Percentiles rank a stretch among this genome's conserved stretches.
Evolutionary conservation across 805 yeast species (phyloP).

Genomic region (Metschnikowia shivogae): DNA sequence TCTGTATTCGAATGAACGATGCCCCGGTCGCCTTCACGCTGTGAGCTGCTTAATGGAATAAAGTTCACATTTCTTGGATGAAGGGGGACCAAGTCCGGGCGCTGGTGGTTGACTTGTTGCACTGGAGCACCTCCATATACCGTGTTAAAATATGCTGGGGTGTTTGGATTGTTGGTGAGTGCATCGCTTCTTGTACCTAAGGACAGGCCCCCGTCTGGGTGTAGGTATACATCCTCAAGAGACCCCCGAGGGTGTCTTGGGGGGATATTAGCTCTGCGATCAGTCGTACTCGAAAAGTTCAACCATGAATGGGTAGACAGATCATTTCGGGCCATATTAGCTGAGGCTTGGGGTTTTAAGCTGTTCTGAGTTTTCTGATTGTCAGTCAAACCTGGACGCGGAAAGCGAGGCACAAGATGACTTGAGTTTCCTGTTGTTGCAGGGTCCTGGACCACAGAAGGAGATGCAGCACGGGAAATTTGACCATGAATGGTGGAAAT

Average conservation of each 20-base stretch:
- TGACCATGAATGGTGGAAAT: conserved; percentile 10
- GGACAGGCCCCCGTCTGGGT: background rate
- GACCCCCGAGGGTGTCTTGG: background rate
- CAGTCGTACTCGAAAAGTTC: background rate
- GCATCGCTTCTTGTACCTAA: background rate
- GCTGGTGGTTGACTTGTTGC: background rate
- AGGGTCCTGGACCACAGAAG: background rate
- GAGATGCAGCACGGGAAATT: conserved; percentile 10
- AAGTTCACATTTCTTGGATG: background rate
- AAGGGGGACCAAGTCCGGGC: background rate
- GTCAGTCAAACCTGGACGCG: no score
- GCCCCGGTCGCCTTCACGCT: background rate
- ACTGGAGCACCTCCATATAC: background rate
- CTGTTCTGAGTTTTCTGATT: no score
- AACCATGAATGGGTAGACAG: background rate
- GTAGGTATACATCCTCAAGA: background rate
- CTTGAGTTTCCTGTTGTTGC: background rate
- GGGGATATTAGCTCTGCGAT: background rate
- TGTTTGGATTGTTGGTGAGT: background rate
- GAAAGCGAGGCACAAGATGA: background rate
- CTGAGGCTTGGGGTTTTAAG: background rate
- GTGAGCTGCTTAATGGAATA: background rate
- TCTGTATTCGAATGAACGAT: background rate
- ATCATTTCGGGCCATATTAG: background rate
- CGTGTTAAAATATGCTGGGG: background rate